A percentile compares a stretch with the other conserved stretches of the same genome.
Evolutionary conservation across 106 monocot genomes (phyloP).

Genomic region (Phalaenopsis aphrodite): DNA sequence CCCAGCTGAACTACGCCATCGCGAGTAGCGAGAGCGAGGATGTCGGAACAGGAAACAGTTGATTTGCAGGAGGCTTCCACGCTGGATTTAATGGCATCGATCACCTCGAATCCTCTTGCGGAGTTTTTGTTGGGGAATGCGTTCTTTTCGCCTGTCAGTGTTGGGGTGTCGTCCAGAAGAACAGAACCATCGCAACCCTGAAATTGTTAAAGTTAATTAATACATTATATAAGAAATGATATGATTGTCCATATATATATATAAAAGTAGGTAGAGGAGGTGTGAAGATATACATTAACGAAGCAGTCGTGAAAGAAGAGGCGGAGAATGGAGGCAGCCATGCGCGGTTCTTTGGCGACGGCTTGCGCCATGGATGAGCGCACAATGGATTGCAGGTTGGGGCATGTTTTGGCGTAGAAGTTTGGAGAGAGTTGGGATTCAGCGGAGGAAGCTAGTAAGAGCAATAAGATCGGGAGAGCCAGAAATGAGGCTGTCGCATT

Average conservation of each 20-base stretch:
- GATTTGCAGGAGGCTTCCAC: background rate
- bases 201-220: too few species aligned
- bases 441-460: background rate
- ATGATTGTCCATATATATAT: too few species aligned
- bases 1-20: too few species aligned
- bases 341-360: background rate
- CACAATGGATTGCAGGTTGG: constrained; percentile 21
- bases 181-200: background rate
- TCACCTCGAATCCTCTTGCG: background rate
- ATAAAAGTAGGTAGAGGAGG: too few species aligned
- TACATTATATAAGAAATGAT: too few species aligned
- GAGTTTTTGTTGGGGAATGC: background rate
- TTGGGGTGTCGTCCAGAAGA: background rate
- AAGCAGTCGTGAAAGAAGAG: constrained; percentile 44
- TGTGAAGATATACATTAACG: constrained; percentile 6
- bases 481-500: too few species aligned
- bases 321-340: constrained; percentile 42
- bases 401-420: constrained; percentile 22
- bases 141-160: background rate
- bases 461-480: too few species aligned
- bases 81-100: background rate
- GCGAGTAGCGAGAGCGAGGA: too few species aligned
- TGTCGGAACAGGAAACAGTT: too few species aligned
- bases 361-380: constrained; percentile 15
- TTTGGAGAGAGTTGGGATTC: constrained; percentile 1